These are phyloP conservation scores for Penicillium sp. DNA, from an alignment of 2,329 filamentous ascomycete species.

Conservation along the genomic window DNA sequence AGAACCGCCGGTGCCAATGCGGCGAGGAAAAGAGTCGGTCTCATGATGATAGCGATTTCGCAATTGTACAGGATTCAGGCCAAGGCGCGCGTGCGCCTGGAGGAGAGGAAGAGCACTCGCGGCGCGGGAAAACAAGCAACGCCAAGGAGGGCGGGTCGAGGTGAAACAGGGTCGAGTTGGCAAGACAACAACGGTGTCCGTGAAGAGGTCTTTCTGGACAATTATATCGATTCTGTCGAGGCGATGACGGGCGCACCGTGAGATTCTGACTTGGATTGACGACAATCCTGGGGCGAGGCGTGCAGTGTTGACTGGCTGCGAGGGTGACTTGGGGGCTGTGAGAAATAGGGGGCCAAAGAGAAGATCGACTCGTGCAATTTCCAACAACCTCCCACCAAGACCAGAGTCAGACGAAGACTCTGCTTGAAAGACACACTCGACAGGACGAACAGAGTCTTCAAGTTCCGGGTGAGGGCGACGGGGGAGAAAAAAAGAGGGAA, in stretches of 20 bases:
- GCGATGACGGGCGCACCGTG: background rate
- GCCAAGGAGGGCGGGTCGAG: conserved; percentile 21
- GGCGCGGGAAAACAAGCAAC: conserved; percentile 21
- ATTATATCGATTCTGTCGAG: background rate
- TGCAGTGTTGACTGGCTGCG: background rate
- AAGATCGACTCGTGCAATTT: too few relatives aligned
- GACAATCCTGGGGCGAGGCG: too few relatives aligned
- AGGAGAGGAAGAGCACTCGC: background rate
- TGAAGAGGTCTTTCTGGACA: background rate
- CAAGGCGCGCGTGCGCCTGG: background rate
- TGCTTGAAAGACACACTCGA: too few relatives aligned
- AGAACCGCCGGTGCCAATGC: conserved; percentile 19
- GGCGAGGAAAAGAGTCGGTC: conserved; percentile 14
- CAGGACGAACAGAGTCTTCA: background rate
- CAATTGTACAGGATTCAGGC: background rate
- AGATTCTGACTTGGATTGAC: background rate
- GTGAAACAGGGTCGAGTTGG: conserved; percentile 14
- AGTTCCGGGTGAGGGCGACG: background rate
- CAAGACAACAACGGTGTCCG: conserved; percentile 20
- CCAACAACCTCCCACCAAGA: too few relatives aligned
- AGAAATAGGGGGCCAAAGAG: conserved; percentile 12
- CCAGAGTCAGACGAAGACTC: too few relatives aligned
- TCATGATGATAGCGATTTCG: conserved; percentile 14
- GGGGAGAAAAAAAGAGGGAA: background rate
- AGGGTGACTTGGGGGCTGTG: background rate